Evolutionary conservation across 2,329 filamentous ascomycete species (phyloP), one percentile per base, ranked within the genome.

Genomic region (Colletotrichum sp.): DNA sequence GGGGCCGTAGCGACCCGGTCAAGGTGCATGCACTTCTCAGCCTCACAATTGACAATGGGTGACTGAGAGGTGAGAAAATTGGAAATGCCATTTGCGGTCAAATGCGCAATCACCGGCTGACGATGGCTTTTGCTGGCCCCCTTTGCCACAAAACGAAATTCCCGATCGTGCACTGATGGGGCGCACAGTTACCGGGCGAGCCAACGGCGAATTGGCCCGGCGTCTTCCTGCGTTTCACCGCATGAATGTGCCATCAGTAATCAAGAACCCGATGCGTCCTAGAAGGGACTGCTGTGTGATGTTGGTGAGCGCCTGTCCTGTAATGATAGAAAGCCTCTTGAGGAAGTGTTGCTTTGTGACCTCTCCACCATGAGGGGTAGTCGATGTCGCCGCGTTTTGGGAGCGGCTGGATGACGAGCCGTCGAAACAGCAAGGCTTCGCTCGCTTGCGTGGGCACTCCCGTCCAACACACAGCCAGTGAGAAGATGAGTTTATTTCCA

Each of bases 71-170:
- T 25, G 12, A 30, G 27, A 29, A n/a, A 52, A 66, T 19, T 39
- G n/a, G 49, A 73, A 76, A 76, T 76, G 34, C 74, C 70, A 76
- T 76, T 19, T 39, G 39, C 15, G 36, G 49, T 59, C 59, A 30
- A 65, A 76, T 76, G 74, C 74, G 71, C 74, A 76, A 74, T 74
- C 44, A 68, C 70, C 22, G 61, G 57, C 62, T 61, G 15, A 32
- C 65, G 36, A 76, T 76, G 70, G 70, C 71, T 49, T 69, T 76
- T 68, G 29, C n/a, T 65, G 39, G 55, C 29, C 70, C 57, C 62
- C 57, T 67, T 66, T 29, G 64, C 34, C 69, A 64, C 64, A 73
- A 12, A 27, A 29, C 29, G 34, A 72, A 59, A 25, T 49, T 73
- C 27, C 22, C 63, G 44, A 70, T 70, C 59, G 36, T 63, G 68